Conservation (phyloP, 202 grass and related monocot genomes). For the Setaria viridis region DNA sequence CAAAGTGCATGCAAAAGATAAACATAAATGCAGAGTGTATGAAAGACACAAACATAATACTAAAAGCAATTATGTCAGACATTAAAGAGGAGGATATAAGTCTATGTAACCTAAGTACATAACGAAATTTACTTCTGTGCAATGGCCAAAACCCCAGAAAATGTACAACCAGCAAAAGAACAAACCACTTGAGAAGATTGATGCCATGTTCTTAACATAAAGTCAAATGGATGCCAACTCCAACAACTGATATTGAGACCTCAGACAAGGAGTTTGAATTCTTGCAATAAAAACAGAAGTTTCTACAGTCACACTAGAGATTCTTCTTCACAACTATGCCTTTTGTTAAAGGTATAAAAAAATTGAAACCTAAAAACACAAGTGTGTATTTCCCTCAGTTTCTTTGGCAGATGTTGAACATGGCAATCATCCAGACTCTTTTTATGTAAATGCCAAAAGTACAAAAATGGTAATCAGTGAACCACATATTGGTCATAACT, state of each 20-base stretch:
- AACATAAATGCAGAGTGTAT: conserved; percentile 32
- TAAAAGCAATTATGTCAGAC: background rate
- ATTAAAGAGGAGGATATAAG: background rate
- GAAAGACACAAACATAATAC: conserved; percentile 28
- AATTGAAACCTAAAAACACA: background rate
- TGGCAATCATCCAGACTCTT: conserved; percentile 20
- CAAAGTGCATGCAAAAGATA: conserved; percentile 34
- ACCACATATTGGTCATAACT: conserved; percentile 28
- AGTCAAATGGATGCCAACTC: conserved; percentile 28
- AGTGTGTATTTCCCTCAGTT: background rate
- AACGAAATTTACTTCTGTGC: background rate
- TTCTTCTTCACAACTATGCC: background rate
- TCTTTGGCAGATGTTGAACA: background rate
- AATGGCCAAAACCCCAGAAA: background rate
- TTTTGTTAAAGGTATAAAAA: too few species aligned
- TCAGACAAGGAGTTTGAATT: conserved; percentile 11
- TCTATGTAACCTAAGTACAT: background rate
- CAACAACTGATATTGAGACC: background rate
- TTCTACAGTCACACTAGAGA: background rate
- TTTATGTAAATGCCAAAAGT: conserved; percentile 10
- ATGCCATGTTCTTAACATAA: background rate
- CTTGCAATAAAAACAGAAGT: conserved; percentile 13
- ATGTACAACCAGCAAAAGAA: background rate
- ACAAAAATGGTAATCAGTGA: conserved; percentile 11
- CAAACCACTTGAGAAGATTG: background rate